Evolutionary conservation across 2,329 filamentous ascomycete species (phyloP).

Genomic region (Ilyonectria destructans): DNA sequence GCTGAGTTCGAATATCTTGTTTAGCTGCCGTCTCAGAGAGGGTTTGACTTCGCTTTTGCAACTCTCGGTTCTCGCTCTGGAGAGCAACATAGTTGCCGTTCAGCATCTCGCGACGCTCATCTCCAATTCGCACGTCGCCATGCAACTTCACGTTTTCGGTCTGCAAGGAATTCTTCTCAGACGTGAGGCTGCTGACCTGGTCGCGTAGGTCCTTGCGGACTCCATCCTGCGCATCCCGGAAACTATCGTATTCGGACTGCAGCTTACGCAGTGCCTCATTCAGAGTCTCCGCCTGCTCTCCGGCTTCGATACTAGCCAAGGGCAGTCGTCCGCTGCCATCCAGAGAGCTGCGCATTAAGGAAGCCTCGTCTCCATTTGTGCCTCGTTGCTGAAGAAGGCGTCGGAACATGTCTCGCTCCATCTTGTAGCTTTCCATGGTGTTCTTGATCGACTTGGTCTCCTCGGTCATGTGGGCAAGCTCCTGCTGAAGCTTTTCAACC

Average conservation of each 20-base stretch:
- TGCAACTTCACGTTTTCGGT: constrained; percentile 85
- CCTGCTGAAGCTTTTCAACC: constrained; percentile 80
- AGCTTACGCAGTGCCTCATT: constrained; percentile 87
- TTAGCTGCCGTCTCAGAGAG: constrained; percentile 89
- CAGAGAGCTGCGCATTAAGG: constrained; percentile 81
- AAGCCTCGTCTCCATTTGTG: constrained; percentile 74
- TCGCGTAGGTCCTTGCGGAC: constrained; percentile 88
- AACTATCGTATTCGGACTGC: constrained; percentile 90
- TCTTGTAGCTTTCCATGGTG: constrained; percentile 92
- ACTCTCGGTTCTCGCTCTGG: constrained; percentile 86
- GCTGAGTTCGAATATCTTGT: constrained; percentile 91
- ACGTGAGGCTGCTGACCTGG: constrained; percentile 85
- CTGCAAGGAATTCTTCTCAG: constrained; percentile 87
- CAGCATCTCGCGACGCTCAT: constrained; percentile 90
- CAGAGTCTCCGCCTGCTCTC: constrained; percentile 73
- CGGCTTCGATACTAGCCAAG: constrained; percentile 72
- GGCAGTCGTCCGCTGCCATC: constrained; percentile 71
- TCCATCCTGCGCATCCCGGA: constrained; percentile 86
- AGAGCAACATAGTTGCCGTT: constrained; percentile 89
- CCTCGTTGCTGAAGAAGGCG: constrained; percentile 87
- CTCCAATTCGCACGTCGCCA: constrained; percentile 86
- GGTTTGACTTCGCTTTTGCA: constrained; percentile 85
- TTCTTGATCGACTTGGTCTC: constrained; percentile 87
- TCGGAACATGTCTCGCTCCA: constrained; percentile 97
- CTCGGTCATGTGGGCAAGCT: constrained; percentile 84